Conservation (phyloP, 441 rosid genomes). For the Jatropha multifida region DNA sequence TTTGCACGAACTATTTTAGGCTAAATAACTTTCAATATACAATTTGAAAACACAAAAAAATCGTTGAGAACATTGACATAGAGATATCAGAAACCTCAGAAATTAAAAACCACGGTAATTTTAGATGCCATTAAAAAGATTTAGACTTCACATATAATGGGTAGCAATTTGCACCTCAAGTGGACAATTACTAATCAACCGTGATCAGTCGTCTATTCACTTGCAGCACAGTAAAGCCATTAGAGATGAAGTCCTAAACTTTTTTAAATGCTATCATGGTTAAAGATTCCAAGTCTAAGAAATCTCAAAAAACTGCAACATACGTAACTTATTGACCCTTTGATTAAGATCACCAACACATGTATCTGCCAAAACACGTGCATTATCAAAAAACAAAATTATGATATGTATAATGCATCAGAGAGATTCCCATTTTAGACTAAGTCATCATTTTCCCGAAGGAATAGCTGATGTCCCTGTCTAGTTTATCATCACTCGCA, state of each 20-base stretch:
- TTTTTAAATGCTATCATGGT: not conserved
- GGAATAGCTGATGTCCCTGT: conserved; percentile 53
- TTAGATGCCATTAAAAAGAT: not conserved
- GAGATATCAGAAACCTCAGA: too few species aligned
- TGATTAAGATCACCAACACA: too few species aligned
- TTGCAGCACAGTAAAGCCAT: not conserved
- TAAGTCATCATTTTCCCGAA: conserved; percentile 40
- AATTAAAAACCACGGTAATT: not conserved
- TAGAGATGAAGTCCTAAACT: not conserved
- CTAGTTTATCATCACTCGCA: conserved; percentile 44
- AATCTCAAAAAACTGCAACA: not conserved
- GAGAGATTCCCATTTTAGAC: conserved; percentile 46
- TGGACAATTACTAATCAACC: not conserved
- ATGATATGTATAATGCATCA: conserved; percentile 27
- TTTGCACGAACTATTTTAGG: not conserved
- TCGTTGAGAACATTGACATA: too few species aligned
- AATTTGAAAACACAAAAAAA: not conserved
- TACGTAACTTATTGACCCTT: too few species aligned
- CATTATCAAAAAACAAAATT: not conserved
- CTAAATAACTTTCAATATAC: not conserved
- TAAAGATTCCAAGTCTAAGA: not conserved
- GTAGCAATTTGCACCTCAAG: not conserved
- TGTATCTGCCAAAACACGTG: too few species aligned
- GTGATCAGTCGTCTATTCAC: not conserved
- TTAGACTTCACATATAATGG: not conserved